Evolutionary conservation across 2,329 filamentous ascomycete genomes (phyloP).

Genomic region (Rutstroemia sp.): DNA sequence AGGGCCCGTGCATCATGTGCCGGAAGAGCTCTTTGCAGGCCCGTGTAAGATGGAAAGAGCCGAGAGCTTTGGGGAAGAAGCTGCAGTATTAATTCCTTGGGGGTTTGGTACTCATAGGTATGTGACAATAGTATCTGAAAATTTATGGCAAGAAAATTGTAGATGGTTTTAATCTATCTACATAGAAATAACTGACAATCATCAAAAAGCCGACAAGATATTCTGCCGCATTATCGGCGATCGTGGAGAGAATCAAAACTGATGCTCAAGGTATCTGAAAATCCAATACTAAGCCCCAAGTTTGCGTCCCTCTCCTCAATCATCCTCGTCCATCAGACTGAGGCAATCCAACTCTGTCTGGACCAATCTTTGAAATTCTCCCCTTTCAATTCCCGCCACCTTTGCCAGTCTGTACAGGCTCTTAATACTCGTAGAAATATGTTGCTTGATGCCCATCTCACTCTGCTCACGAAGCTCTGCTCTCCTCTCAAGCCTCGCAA

Average conservation of each 20-base stretch:
- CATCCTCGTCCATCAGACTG: conserved; percentile 55
- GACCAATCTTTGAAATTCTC: conserved; percentile 68
- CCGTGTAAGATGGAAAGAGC: not conserved
- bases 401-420: conserved; percentile 66
- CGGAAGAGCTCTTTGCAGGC: not conserved
- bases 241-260: too few species aligned
- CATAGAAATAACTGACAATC: too few species aligned
- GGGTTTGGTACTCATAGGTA: too few species aligned
- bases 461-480: conserved; percentile 52
- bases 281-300: not conserved
- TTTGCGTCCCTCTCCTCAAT: not conserved
- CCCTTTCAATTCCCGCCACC: conserved; percentile 63
- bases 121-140: too few species aligned
- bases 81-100: not conserved
- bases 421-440: conserved; percentile 70
- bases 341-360: conserved; percentile 65
- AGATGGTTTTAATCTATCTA: too few species aligned
- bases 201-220: too few species aligned
- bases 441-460: conserved; percentile 70
- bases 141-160: too few species aligned
- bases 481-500: conserved; percentile 47
- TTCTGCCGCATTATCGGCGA: too few species aligned
- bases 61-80: not conserved
- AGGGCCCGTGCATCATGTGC: not conserved
- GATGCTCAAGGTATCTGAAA: too few species aligned